Conservation (phyloP, 257 asterid species). For the Nicotiana benthamiana region DNA sequence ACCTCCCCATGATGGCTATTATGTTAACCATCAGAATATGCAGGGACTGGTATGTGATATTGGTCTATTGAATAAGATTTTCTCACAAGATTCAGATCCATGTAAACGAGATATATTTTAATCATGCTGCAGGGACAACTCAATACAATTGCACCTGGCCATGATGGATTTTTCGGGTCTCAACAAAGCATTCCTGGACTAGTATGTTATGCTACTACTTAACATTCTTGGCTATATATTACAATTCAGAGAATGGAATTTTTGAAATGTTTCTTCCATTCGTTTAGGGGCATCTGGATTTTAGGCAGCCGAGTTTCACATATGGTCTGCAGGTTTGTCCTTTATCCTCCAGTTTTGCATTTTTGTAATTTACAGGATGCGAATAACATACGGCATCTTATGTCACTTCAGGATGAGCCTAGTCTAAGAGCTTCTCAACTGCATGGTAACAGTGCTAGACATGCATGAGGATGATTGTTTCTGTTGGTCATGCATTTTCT, state of each 20-base stretch:
- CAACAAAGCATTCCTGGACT: constrained; percentile 66
- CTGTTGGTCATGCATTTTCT: background rate
- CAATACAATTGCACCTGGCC: constrained; percentile 55
- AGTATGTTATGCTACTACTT: constrained; percentile 33
- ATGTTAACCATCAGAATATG: constrained; percentile 63
- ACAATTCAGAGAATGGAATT: background rate
- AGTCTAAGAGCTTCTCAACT: constrained; percentile 53
- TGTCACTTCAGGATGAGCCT: constrained; percentile 58
- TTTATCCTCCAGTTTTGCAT: background rate
- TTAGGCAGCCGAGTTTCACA: constrained; percentile 62
- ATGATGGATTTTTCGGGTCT: constrained; percentile 62
- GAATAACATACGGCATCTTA: background rate
- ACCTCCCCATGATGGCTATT: constrained; percentile 81
- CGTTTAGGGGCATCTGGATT: constrained; percentile 78
- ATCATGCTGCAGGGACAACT: constrained; percentile 57
- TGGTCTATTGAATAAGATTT: background rate
- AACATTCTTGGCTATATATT: background rate
- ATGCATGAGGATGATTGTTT: constrained; percentile 30
- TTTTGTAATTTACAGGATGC: background rate
- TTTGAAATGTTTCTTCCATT: constrained; percentile 9
- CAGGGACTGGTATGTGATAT: constrained; percentile 61
- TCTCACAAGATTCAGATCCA: background rate
- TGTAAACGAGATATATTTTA: background rate
- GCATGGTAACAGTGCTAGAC: constrained; percentile 45
- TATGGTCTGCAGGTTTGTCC: constrained; percentile 65